Evolutionary conservation across 2,329 filamentous ascomycete genomes (phyloP), one percentile per base, ranked within the genome.

Genomic region (Aspergillus sp.): DNA sequence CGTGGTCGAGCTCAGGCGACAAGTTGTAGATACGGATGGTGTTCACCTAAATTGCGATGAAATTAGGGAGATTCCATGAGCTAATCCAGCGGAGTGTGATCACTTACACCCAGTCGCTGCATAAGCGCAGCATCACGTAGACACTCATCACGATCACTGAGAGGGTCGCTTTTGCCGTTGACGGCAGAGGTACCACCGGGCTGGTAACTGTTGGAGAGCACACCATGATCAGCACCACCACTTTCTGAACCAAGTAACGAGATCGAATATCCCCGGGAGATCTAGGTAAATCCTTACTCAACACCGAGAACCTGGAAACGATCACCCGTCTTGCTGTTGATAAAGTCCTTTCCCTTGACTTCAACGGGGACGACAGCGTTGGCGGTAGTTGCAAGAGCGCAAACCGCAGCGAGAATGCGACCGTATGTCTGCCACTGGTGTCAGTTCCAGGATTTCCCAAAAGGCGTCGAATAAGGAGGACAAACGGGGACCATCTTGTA

Each of bases 11-110:
- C 3, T 75, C 74, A 17, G 85, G 83, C 61, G 85, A 80, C 60
- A 88, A 73, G 70, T 87, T 87, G 80, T 88, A 88, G 54, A 85
- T 80, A 58, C 86, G 84, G 64, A 88, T 85, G 8, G 84, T 86
- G 73, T 88, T 88, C 63, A 85, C 67, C 77, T 79, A 58, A 30
- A 5, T 40, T 34, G 41, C 13, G 11, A 42, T 42, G 11, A 30
- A 12, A 45, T 58, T 58, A 58, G 46, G 15, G 12, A 6, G 7
- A 30, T 13, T 27, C 12, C 17, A n/a, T 8, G 1, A 20, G 13
- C 13, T 2, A 8, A 33, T 34, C 9, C 11, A 19, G 9, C 8
- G 8, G 9, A 44, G 13, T 20, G 20, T 33, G 12, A 20, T 34
- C 68, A 9, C 76, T 58, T 76, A 82, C 81, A 70, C 85, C 86